phyloP scores from a whole-genome alignment of 108 stramenopile species.

The Aurantiochytrium sp. region DNA sequence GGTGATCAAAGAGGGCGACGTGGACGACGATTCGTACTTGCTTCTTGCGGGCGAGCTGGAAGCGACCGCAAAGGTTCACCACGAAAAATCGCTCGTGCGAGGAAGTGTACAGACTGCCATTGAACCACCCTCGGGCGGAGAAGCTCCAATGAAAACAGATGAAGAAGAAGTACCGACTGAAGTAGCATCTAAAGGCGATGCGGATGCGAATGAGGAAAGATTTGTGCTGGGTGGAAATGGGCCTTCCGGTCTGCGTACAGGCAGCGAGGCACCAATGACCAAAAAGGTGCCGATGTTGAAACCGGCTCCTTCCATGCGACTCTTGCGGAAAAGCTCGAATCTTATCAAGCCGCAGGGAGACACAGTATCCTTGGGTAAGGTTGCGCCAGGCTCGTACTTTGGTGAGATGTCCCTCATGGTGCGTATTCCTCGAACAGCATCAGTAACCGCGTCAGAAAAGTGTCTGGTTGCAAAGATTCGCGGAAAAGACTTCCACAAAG shows the following conservation, averaged over 20 bases:
- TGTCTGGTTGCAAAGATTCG: background rate
- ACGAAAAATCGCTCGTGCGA: background rate
- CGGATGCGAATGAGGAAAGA: no score
- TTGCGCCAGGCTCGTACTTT: background rate
- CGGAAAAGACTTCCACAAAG: background rate
- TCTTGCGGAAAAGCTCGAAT: background rate
- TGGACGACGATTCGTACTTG: background rate
- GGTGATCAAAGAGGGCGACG: background rate
- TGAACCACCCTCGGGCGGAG: background rate
- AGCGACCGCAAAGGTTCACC: background rate
- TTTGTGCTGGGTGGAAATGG: no score
- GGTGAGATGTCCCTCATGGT: constrained; percentile 2
- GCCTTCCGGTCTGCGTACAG: background rate
- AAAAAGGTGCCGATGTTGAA: background rate
- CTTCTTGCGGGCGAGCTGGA: background rate
- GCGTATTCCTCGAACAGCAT: background rate
- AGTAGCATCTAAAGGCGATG: no score
- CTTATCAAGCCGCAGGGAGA: background rate
- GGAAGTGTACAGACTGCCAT: background rate
- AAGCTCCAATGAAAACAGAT: no score
- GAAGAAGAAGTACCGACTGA: no score
- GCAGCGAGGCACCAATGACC: background rate
- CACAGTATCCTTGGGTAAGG: background rate
- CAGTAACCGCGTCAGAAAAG: background rate
- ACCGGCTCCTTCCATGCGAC: background rate